Percentiles rank a stretch among this genome's conserved stretches.
These are phyloP conservation scores for Gryganskiella cystojenkinii DNA, from an alignment of 192 early-diverging fungal species.

Conservation along the genomic window DNA sequence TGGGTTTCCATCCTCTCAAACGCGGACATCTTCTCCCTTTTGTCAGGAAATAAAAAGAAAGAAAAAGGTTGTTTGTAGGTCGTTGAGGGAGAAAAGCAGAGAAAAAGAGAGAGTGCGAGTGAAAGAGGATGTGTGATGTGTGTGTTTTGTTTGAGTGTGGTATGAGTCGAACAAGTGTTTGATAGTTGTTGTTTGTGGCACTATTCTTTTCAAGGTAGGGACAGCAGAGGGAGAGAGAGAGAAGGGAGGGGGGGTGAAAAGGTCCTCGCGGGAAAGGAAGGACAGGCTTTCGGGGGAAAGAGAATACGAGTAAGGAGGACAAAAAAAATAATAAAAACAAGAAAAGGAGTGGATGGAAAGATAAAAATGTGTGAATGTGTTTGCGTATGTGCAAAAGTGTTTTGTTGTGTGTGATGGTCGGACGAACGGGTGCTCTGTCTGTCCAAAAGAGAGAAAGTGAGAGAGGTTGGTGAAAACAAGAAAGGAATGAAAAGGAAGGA, in stretches of 20 bases:
- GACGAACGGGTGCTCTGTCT: too few species aligned
- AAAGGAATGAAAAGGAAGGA: not conserved
- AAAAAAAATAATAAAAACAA: not conserved
- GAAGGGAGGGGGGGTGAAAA: not conserved
- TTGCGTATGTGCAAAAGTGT: too few species aligned
- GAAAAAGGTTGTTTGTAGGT: not conserved
- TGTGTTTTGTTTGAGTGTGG: not conserved
- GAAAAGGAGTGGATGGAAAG: too few species aligned
- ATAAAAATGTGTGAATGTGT: not conserved
- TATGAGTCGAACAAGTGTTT: too few species aligned
- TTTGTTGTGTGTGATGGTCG: too few species aligned
- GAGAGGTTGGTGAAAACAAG: not conserved
- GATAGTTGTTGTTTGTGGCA: too few species aligned
- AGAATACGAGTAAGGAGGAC: too few species aligned
- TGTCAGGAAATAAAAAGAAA: not conserved
- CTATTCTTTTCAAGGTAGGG: too few species aligned
- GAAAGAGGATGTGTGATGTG: not conserved
- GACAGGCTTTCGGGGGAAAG: too few species aligned
- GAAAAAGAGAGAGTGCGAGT: not conserved
- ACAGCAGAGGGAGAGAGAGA: constrained; percentile 3
- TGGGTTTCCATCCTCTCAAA: not conserved
- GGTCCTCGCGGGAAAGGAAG: too few species aligned
- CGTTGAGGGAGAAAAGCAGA: not conserved
- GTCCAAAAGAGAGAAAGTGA: not conserved
- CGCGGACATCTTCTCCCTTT: too few species aligned